Evolutionary conservation across 345 rosid species (phyloP).

Genomic region (Pugionium dolabratum): DNA sequence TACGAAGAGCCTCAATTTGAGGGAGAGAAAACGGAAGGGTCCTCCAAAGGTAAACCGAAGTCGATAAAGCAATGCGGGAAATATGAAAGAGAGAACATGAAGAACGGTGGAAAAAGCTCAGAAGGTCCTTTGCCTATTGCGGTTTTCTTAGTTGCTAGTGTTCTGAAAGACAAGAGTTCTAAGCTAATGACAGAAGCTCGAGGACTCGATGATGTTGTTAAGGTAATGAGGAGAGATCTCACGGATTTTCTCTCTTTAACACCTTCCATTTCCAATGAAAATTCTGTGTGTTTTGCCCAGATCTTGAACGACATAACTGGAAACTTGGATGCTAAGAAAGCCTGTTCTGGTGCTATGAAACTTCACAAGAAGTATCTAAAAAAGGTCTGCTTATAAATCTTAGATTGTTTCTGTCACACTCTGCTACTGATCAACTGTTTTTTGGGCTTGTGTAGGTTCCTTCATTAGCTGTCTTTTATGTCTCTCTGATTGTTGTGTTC

Average conservation of each 20-base stretch:
- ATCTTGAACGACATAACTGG: conserved; percentile 92
- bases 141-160: conserved; percentile 93
- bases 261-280: not conserved
- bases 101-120: conserved; percentile 48
- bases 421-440: not conserved
- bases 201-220: conserved; percentile 91
- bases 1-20: conserved; percentile 65
- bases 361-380: conserved; percentile 93
- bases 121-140: conserved; percentile 90
- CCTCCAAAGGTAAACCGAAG: conserved; percentile 56
- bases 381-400: conserved; percentile 48
- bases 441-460: conserved; percentile 5
- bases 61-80: conserved; percentile 76
- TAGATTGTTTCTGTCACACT: not conserved
- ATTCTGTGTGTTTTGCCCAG: conserved; percentile 42
- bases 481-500: conserved; percentile 1
- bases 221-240: conserved; percentile 46
- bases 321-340: conserved; percentile 29
- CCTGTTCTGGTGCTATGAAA: conserved; percentile 91
- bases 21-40: conserved; percentile 52
- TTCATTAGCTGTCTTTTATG: not conserved
- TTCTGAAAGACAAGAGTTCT: conserved; percentile 91
- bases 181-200: conserved; percentile 81
- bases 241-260: not conserved
- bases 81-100: conserved; percentile 86